phyloP scores from a whole-genome alignment of 225 moss, liverwort and hornwort genomes.

The Ulota crispa region DNA sequence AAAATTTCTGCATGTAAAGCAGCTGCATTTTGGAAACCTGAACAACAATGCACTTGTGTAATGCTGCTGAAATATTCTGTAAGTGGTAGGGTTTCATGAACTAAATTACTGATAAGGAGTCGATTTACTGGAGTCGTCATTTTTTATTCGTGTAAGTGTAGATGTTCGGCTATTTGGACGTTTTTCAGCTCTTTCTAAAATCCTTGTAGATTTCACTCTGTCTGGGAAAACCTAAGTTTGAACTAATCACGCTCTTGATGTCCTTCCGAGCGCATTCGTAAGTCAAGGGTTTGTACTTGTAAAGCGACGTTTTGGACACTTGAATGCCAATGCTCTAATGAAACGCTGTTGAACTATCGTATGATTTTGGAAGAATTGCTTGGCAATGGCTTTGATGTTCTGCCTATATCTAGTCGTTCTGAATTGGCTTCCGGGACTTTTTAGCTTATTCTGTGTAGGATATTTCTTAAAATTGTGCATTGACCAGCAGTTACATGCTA shows the following conservation, averaged over 20 bases:
- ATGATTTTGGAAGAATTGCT: neutral
- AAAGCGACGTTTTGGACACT: neutral
- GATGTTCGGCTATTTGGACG: neutral
- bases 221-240: constrained; percentile 1
- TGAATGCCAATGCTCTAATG: neutral
- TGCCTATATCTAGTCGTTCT: too few relatives aligned
- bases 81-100: constrained; percentile 15
- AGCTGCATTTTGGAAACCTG: neutral
- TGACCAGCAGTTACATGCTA: neutral
- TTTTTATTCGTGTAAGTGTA: neutral
- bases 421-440: too few relatives aligned
- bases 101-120: neutral
- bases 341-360: neutral
- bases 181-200: constrained; percentile 8
- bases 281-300: neutral
- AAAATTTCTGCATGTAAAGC: neutral
- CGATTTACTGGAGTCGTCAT: neutral
- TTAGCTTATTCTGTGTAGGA: too few relatives aligned
- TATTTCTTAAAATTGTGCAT: neutral
- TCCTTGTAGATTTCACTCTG: neutral
- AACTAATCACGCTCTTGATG: constrained; percentile 9
- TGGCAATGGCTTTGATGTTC: too few relatives aligned
- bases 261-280: neutral
- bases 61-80: constrained; percentile 6
- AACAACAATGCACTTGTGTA: constrained; percentile 17